Conservation (phyloP, 2,329 filamentous ascomycete species). For the Endothia cerciana region DNA sequence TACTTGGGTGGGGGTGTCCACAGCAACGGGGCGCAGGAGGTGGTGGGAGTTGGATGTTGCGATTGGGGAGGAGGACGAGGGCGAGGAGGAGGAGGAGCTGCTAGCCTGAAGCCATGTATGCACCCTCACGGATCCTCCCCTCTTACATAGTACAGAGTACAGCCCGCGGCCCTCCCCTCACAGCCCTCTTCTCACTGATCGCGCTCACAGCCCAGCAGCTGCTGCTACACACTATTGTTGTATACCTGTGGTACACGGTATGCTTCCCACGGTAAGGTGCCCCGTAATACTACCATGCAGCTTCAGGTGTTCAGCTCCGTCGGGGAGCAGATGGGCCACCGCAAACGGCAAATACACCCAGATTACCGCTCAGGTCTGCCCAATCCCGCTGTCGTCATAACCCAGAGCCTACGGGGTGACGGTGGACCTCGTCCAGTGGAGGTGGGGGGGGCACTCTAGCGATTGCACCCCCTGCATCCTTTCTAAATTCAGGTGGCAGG, state of each 20-base stretch:
- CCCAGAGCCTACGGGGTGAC: neutral
- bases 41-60: neutral
- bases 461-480: slow-evolving; percentile 9
- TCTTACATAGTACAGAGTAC: too few species aligned
- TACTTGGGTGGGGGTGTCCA: slow-evolving; percentile 11
- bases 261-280: too few species aligned
- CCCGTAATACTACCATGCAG: neutral
- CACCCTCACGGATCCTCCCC: neutral
- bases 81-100: neutral
- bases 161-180: too few species aligned
- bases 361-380: neutral
- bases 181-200: too few species aligned
- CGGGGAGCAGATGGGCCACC: neutral
- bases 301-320: slow-evolving; percentile 5
- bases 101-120: too few species aligned
- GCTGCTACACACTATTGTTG: too few species aligned
- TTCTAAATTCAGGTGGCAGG: slow-evolving; percentile 19
- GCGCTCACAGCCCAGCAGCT: too few species aligned
- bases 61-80: too few species aligned
- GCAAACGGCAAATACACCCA: neutral
- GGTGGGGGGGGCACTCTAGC: neutral
- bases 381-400: slow-evolving; percentile 16
- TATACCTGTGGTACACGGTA: too few species aligned
- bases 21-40: slow-evolving; percentile 12
- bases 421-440: slow-evolving; percentile 3